A percentile compares a stretch with the other conserved stretches of the same genome.
These are phyloP conservation scores for Penicillium polonicum DNA, from an alignment of 2,329 filamentous ascomycete species.

Conservation along the genomic window DNA sequence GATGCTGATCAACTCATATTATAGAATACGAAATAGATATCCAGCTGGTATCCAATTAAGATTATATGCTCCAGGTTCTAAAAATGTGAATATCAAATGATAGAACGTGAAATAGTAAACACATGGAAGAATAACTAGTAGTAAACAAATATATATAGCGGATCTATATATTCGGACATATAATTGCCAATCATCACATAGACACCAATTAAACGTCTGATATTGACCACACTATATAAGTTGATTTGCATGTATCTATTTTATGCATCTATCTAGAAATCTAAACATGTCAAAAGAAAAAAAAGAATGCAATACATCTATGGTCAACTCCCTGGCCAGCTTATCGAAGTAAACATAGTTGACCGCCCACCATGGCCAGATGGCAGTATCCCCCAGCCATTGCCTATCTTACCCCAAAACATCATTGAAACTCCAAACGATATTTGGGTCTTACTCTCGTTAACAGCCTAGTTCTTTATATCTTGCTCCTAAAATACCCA, in stretches of 20 bases:
- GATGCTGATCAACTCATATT: background rate
- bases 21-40: background rate
- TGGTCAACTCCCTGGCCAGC: background rate
- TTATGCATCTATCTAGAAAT: background rate
- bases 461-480: background rate
- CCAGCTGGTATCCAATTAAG: background rate
- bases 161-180: background rate
- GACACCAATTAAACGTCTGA: background rate
- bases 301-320: no score
- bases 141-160: background rate
- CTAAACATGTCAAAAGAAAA: background rate
- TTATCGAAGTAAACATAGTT: background rate
- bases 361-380: constrained; percentile 3
- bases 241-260: background rate
- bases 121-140: background rate
- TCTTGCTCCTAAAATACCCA: background rate
- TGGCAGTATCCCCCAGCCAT: constrained; percentile 6
- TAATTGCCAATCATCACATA: background rate
- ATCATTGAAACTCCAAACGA: background rate
- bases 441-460: background rate
- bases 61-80: background rate
- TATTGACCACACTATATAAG: background rate
- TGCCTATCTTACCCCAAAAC: constrained; percentile 4
- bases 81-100: background rate
- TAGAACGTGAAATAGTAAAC: background rate